A percentile compares a stretch with the other conserved stretches of the same genome.
Evolutionary conservation across 2,329 filamentous ascomycete genomes (phyloP).

Genomic region (Talaromyces amestolkiae): DNA sequence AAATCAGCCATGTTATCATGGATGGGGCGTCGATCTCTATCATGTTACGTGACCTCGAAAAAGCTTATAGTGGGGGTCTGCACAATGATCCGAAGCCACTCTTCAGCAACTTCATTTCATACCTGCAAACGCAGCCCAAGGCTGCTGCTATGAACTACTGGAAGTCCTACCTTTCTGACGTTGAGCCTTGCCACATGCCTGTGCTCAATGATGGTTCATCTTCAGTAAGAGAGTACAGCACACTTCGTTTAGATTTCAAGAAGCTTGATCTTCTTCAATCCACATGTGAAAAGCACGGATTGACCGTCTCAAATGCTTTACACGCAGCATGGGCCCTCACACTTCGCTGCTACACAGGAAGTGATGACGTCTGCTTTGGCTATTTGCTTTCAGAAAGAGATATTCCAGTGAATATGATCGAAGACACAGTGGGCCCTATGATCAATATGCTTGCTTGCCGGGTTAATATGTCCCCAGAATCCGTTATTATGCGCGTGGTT

Average conservation of each 20-base stretch:
- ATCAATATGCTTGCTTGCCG: conserved; percentile 49
- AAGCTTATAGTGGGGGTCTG: conserved; percentile 44
- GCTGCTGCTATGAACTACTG: conserved; percentile 27
- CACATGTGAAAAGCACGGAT: conserved; percentile 43
- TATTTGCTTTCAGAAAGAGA: conserved; percentile 46
- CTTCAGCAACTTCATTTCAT: conserved; percentile 15
- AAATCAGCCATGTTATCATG: conserved; percentile 52
- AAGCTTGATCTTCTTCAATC: conserved; percentile 33
- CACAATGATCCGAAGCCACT: conserved; percentile 24
- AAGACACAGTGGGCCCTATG: conserved; percentile 47
- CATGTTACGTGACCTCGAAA: conserved; percentile 29
- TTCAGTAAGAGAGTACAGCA: conserved; percentile 9
- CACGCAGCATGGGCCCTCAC: conserved; percentile 20
- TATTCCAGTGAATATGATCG: conserved; percentile 37
- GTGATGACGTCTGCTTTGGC: conserved; percentile 40
- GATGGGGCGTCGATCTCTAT: conserved; percentile 49
- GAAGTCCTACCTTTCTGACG: conserved; percentile 30
- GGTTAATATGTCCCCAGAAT: conserved; percentile 36
- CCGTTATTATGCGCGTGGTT: conserved; percentile 39
- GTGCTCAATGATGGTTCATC: conserved; percentile 28
- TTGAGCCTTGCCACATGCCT: conserved; percentile 40
- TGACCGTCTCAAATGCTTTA: conserved; percentile 49
- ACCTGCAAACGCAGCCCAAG: conserved; percentile 3
- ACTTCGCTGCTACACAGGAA: conserved; percentile 17
- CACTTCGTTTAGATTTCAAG: conserved; percentile 15